Evolutionary conservation across 768 basidiomycete species (phyloP).

Genomic region (Russula brevipes): DNA sequence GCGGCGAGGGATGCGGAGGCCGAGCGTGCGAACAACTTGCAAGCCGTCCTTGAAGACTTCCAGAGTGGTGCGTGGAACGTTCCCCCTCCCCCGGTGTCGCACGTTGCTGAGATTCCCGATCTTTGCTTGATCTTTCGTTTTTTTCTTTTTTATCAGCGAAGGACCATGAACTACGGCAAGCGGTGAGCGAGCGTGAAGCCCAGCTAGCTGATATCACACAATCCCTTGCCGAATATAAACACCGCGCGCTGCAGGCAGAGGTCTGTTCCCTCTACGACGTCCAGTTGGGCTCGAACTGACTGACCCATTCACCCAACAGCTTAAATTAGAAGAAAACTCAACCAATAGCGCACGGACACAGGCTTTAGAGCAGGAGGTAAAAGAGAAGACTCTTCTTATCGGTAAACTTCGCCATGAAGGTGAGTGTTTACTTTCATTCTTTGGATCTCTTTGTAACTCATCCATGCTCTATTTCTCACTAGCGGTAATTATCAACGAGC

Average conservation of each 20-base stretch:
- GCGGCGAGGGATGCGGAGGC: constrained; percentile 59
- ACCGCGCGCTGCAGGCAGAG: constrained; percentile 84
- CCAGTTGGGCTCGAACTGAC: not conserved
- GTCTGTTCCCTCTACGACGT: constrained; percentile 36
- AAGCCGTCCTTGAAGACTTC: constrained; percentile 93
- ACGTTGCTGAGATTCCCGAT: constrained; percentile 3
- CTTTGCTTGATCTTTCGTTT: constrained; percentile 5
- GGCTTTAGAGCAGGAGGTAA: constrained; percentile 82
- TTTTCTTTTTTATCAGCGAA: constrained; percentile 53
- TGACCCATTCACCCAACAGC: constrained; percentile 37
- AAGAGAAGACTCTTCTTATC: constrained; percentile 94
- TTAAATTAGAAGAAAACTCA: constrained; percentile 68
- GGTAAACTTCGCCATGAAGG: constrained; percentile 94
- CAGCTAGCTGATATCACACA: constrained; percentile 66
- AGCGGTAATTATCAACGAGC: constrained; percentile 98
- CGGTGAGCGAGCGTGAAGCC: constrained; percentile 74
- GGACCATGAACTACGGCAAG: constrained; percentile 83
- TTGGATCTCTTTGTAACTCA: not conserved
- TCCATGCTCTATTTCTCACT: constrained; percentile 12
- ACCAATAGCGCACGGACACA: constrained; percentile 60
- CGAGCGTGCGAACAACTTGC: constrained; percentile 76
- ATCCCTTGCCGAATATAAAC: constrained; percentile 85
- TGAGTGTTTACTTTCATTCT: constrained; percentile 33
- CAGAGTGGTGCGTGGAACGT: constrained; percentile 61
- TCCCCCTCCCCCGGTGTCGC: not conserved